Evolutionary conservation across 2,329 filamentous ascomycete genomes (phyloP).

Genomic region (Coniochaeta sp.): DNA sequence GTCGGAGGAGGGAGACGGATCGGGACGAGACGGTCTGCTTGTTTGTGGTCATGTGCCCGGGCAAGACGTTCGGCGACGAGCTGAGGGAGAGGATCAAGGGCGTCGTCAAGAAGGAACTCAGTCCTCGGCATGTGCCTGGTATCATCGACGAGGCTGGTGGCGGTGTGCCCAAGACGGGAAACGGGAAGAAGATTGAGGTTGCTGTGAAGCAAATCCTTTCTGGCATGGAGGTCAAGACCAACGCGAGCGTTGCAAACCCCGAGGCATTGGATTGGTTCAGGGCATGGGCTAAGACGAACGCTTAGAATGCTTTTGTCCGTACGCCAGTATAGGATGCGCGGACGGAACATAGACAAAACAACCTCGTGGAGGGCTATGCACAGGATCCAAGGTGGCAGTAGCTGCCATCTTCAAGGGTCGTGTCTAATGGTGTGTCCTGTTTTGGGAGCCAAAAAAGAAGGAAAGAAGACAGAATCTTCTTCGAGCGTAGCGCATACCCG

Average conservation of each 20-base stretch:
- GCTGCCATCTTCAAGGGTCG: neutral
- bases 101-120: constrained; percentile 69
- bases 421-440: too few species aligned
- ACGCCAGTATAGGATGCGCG: neutral
- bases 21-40: constrained; percentile 80
- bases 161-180: constrained; percentile 85
- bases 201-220: constrained; percentile 95
- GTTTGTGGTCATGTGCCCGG: constrained; percentile 71
- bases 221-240: constrained; percentile 77
- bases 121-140: constrained; percentile 80
- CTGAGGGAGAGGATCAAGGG: constrained; percentile 57
- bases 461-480: too few species aligned
- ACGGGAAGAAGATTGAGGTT: constrained; percentile 97
- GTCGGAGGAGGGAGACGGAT: constrained; percentile 63
- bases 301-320: neutral
- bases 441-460: too few species aligned
- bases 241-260: constrained; percentile 88
- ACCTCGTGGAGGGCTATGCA: neutral
- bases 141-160: constrained; percentile 70
- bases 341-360: neutral
- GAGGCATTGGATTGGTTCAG: constrained; percentile 85
- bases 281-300: constrained; percentile 54
- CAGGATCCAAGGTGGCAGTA: neutral
- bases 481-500: neutral
- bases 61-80: constrained; percentile 47